Evolutionary conservation across 2,329 filamentous ascomycete species (phyloP).

Genomic region (Septoria linicola): DNA sequence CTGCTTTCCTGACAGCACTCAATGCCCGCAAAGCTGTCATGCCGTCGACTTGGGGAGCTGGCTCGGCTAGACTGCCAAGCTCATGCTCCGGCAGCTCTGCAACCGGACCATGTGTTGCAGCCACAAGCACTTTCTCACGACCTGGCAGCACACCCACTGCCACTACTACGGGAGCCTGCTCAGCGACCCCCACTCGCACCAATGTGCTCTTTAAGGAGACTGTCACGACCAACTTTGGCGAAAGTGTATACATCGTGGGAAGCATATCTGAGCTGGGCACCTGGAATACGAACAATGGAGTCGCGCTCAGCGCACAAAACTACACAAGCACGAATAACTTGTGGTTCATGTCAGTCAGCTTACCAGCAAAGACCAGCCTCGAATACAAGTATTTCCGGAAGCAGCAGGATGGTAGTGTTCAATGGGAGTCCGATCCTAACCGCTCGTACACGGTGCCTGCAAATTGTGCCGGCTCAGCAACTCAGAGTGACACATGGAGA

Average conservation of each 20-base stretch:
- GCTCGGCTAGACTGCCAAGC: constrained; percentile 25
- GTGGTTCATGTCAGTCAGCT: constrained; percentile 56
- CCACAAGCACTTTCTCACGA: constrained; percentile 32
- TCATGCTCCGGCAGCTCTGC: constrained; percentile 31
- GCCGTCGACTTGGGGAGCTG: constrained; percentile 56
- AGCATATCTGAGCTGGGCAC: constrained; percentile 57
- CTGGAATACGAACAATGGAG: constrained; percentile 57
- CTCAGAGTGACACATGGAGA: constrained; percentile 28
- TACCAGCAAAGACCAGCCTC: constrained; percentile 57
- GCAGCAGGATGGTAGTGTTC: constrained; percentile 52
- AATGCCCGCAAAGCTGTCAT: constrained; percentile 57
- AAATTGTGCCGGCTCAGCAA: constrained; percentile 25
- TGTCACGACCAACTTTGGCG: constrained; percentile 55
- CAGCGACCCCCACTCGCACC: constrained; percentile 27
- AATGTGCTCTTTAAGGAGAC: constrained; percentile 45
- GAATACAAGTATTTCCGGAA: constrained; percentile 69
- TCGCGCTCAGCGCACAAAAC: constrained; percentile 57
- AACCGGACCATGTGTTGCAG: constrained; percentile 31
- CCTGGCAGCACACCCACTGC: constrained; percentile 23
- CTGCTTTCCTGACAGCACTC: constrained; percentile 64
- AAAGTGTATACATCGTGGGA: constrained; percentile 66
- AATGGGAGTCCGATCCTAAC: constrained; percentile 55
- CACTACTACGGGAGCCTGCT: constrained; percentile 24
- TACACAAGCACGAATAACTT: constrained; percentile 60
- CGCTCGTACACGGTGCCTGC: constrained; percentile 21